Percentiles rank a stretch among this genome's conserved stretches.
phyloP scores from a whole-genome alignment of 2,329 filamentous ascomycete species.

The Colletotrichum cordylinicola region DNA sequence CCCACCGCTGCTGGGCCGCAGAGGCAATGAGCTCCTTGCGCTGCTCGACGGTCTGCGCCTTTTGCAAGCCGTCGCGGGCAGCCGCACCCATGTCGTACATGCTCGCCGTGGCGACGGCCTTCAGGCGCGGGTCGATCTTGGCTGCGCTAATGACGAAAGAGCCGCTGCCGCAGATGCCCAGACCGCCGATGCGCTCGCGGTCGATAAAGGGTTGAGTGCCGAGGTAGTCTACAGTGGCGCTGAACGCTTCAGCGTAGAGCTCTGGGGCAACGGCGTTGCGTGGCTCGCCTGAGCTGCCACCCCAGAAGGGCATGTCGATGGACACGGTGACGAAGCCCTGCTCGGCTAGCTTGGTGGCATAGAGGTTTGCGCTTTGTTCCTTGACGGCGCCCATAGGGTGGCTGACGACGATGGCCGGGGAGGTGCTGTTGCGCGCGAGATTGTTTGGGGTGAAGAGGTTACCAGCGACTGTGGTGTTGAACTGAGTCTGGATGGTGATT shows the following conservation, averaged over 20 bases:
- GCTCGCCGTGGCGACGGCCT: constrained; percentile 24
- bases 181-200: constrained; percentile 32
- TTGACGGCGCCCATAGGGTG: constrained; percentile 35
- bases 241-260: constrained; percentile 32
- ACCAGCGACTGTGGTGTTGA: background rate
- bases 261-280: constrained; percentile 31
- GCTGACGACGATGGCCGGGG: constrained; percentile 29
- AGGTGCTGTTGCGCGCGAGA: background rate
- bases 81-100: constrained; percentile 16
- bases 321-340: constrained; percentile 31
- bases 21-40: background rate
- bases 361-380: constrained; percentile 34
- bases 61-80: background rate
- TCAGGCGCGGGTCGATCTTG: constrained; percentile 33
- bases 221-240: constrained; percentile 36
- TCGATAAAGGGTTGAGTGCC: constrained; percentile 27
- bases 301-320: constrained; percentile 29
- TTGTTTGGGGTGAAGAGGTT: constrained; percentile 2
- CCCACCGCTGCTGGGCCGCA: background rate
- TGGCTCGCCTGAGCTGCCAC: constrained; percentile 28
- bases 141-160: constrained; percentile 38
- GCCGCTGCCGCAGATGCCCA: constrained; percentile 36
- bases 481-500: background rate
- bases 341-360: constrained; percentile 30
- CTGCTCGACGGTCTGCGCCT: background rate